Evolutionary conservation across 1,284 basidiomycete species (phyloP).

Genomic region (Cryptococcus jaspeensis): DNA sequence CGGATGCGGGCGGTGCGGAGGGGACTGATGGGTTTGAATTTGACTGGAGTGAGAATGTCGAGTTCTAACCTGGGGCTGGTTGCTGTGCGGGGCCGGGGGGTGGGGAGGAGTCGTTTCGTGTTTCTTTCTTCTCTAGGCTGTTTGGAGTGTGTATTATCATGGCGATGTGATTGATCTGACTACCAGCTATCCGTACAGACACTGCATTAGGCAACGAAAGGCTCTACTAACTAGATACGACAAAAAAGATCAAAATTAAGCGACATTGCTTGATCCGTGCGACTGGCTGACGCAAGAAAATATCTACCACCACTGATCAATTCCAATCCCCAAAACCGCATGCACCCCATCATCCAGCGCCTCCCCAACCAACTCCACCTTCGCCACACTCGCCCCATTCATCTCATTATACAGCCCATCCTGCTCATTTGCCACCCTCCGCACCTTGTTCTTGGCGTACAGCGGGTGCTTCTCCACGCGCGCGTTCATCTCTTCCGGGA

Average conservation of each 20-base stretch:
- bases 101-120: too few relatives aligned
- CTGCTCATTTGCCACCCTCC: conserved; percentile 14
- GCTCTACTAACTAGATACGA: too few relatives aligned
- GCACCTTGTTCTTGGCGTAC: conserved; percentile 16
- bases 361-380: neutral
- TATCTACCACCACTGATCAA: conserved; percentile 10
- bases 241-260: neutral
- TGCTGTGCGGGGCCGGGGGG: too few relatives aligned
- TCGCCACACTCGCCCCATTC: conserved; percentile 1
- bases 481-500: conserved; percentile 43
- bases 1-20: conserved; percentile 8
- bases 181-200: too few relatives aligned
- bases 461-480: conserved; percentile 8
- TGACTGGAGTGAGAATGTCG: neutral
- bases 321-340: conserved; percentile 1
- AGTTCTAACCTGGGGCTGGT: neutral
- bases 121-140: too few relatives aligned
- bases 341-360: neutral
- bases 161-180: too few relatives aligned
- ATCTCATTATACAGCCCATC: conserved; percentile 11
- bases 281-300: too few relatives aligned
- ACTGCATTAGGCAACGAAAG: too few relatives aligned
- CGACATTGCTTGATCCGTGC: too few relatives aligned
- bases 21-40: conserved; percentile 37
- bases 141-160: too few relatives aligned